phyloP scores from a whole-genome alignment of 306 rosid species.

The Astragalus glycyphyllos region DNA sequence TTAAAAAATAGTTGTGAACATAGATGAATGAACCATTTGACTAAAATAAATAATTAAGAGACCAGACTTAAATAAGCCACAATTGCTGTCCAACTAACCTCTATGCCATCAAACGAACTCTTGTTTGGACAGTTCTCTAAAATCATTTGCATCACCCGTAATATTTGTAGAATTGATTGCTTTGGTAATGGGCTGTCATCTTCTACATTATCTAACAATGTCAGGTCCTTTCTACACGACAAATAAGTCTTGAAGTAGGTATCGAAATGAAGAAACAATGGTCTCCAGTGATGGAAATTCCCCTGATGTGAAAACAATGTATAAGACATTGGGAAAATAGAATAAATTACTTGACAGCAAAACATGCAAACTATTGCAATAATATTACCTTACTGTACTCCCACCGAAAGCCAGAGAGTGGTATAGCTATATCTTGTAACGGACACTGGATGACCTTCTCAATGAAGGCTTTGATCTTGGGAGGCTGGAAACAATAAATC shows the following conservation, averaged over 20 bases:
- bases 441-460: slow-evolving; percentile 97
- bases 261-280: slow-evolving; percentile 90
- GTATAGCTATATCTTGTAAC: slow-evolving; percentile 93
- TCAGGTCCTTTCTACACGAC: slow-evolving; percentile 86
- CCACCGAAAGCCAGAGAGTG: slow-evolving; percentile 98
- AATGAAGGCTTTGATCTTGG: slow-evolving; percentile 84
- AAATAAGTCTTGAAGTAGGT: slow-evolving; percentile 92
- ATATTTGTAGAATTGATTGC: slow-evolving; percentile 85
- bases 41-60: slow-evolving; percentile 12
- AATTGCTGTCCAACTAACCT: slow-evolving; percentile 62
- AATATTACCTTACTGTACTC: slow-evolving; percentile 82
- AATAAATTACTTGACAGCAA: slow-evolving; percentile 8
- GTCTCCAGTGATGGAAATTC: slow-evolving; percentile 98
- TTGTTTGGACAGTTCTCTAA: slow-evolving; percentile 95
- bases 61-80: slow-evolving; percentile 15
- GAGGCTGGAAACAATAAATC: slow-evolving; percentile 79
- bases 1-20: slow-evolving; percentile 11
- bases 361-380: slow-evolving; percentile 50
- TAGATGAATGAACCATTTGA: not conserved
- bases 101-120: slow-evolving; percentile 96
- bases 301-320: slow-evolving; percentile 65
- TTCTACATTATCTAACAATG: slow-evolving; percentile 88
- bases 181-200: slow-evolving; percentile 94
- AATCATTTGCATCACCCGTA: slow-evolving; percentile 94
- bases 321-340: slow-evolving; percentile 35